Evolutionary conservation across 306 rosid genomes (phyloP).

Genomic region (Quercus agrifolia): DNA sequence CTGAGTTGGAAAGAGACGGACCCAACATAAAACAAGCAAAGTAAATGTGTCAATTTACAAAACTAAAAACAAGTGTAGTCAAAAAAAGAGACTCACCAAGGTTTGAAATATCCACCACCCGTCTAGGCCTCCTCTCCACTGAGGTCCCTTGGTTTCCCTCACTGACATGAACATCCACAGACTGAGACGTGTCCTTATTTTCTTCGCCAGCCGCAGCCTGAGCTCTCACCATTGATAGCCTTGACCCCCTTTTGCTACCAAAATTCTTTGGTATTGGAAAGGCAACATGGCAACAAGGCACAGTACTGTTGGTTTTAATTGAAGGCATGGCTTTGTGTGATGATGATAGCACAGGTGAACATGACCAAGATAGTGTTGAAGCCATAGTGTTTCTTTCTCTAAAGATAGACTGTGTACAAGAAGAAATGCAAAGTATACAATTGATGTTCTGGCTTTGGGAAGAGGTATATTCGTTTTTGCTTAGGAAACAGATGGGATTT

Average conservation of each 20-base stretch:
- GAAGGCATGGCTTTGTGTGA: constrained; percentile 26
- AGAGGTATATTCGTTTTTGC: too few relatives aligned
- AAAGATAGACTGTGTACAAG: too few relatives aligned
- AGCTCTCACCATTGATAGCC: constrained; percentile 36
- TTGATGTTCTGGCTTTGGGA: too few relatives aligned
- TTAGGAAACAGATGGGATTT: not conserved
- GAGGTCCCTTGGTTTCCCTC: constrained; percentile 38
- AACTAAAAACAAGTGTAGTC: too few relatives aligned
- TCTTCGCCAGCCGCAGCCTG: constrained; percentile 28
- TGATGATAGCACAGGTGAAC: constrained; percentile 28
- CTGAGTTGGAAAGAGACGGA: too few relatives aligned
- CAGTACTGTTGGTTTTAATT: not conserved
- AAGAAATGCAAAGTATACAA: not conserved
- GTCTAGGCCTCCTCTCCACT: constrained; percentile 47
- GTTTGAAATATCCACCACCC: constrained; percentile 47
- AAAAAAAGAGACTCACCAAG: constrained; percentile 41
- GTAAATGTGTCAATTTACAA: too few relatives aligned
- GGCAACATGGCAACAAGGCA: constrained; percentile 24
- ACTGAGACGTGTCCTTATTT: constrained; percentile 31
- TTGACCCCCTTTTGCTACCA: not conserved
- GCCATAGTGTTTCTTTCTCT: constrained; percentile 36
- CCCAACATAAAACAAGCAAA: too few relatives aligned
- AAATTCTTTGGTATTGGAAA: constrained; percentile 20
- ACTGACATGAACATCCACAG: constrained; percentile 51
- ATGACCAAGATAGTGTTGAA: constrained; percentile 38